These are phyloP conservation scores for Trichoderma pleuroti DNA, from an alignment of 2,329 filamentous ascomycete genomes.

Conservation along the genomic window DNA sequence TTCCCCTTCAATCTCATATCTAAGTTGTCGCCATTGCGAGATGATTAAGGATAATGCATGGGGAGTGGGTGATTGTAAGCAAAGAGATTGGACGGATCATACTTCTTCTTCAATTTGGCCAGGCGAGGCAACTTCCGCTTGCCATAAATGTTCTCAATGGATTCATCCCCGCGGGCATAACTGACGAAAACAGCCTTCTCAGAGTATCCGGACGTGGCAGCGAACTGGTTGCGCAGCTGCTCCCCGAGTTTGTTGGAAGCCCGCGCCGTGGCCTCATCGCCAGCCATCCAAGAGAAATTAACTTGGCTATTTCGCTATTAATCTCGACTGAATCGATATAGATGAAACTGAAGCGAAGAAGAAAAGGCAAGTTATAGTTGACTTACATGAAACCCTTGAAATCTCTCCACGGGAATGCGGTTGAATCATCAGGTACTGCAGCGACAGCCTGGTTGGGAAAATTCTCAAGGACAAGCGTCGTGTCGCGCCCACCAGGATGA, in stretches of 20 bases:
- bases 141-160: conserved; percentile 5
- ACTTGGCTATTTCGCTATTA: neutral
- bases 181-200: conserved; percentile 1
- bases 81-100: neutral
- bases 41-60: neutral
- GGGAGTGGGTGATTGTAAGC: neutral
- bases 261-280: neutral
- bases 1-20: neutral
- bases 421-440: neutral
- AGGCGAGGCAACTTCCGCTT: neutral
- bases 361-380: neutral
- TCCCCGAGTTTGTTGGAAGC: neutral
- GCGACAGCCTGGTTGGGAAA: conserved; percentile 3
- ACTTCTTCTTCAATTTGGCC: neutral
- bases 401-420: conserved; percentile 2
- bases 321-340: accelerated
- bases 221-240: neutral
- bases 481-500: neutral
- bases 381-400: conserved; percentile 7
- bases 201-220: neutral
- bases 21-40: too few species aligned
- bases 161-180: conserved; percentile 1
- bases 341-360: neutral
- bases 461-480: neutral
- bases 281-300: neutral